Evolutionary conservation across 768 basidiomycete species (phyloP).

Genomic region (Dioszegia aurantiaca): DNA sequence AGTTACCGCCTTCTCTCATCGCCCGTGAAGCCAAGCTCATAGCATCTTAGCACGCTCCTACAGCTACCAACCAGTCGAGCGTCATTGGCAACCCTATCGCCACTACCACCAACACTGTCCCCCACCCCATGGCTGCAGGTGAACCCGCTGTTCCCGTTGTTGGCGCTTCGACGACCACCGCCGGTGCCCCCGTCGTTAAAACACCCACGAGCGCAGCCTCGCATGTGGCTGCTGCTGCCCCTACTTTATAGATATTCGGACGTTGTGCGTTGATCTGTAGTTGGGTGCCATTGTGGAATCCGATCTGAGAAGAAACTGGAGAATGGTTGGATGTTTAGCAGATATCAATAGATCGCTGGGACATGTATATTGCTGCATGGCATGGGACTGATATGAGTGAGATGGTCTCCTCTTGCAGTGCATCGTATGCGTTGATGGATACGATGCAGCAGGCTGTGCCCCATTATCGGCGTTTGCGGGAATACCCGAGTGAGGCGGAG

Average conservation of each 20-base stretch:
- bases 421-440: too few relatives aligned
- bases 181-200: slow-evolving; percentile 7
- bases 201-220: not conserved
- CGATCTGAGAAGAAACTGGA: too few relatives aligned
- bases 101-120: slow-evolving; percentile 47
- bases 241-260: slow-evolving; percentile 1
- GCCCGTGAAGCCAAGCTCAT: not conserved
- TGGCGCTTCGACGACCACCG: not conserved
- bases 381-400: too few relatives aligned
- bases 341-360: not conserved
- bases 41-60: not conserved
- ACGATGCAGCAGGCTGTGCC: not conserved
- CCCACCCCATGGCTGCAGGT: slow-evolving; percentile 22
- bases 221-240: not conserved
- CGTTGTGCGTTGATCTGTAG: not conserved
- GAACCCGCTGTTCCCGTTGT: slow-evolving; percentile 8
- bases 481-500: not conserved
- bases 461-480: slow-evolving; percentile 5
- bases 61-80: slow-evolving; percentile 6
- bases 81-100: slow-evolving; percentile 24
- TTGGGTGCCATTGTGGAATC: too few relatives aligned
- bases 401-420: too few relatives aligned
- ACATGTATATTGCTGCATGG: not conserved
- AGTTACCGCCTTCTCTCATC: slow-evolving; percentile 7
- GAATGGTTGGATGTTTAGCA: too few relatives aligned